Evolutionary conservation across 1,284 basidiomycete species (phyloP).

Genomic region (Thelephora terrestris): DNA sequence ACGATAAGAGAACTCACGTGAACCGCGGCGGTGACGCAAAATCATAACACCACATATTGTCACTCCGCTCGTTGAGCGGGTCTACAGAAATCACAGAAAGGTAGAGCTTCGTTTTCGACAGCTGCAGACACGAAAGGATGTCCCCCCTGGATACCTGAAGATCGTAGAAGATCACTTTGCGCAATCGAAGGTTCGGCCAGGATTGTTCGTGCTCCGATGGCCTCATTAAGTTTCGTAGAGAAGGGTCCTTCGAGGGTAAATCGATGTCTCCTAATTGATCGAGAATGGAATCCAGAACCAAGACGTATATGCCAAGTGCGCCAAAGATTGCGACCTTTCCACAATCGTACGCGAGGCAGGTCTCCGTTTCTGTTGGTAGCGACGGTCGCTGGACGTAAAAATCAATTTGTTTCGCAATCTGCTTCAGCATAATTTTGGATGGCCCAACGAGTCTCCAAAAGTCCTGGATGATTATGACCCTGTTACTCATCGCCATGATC

Average conservation of each 20-base stretch:
- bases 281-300: slow-evolving; percentile 22
- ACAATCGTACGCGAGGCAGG: slow-evolving; percentile 45
- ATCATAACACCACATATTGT: too few relatives aligned
- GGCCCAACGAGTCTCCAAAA: slow-evolving; percentile 34
- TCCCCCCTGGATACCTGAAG: slow-evolving; percentile 16
- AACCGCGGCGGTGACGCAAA: too few relatives aligned
- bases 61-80: too few relatives aligned
- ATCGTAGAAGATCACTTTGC: slow-evolving; percentile 16
- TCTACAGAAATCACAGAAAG: slow-evolving; percentile 2
- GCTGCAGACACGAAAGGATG: slow-evolving; percentile 43
- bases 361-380: slow-evolving; percentile 14
- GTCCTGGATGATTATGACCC: slow-evolving; percentile 40
- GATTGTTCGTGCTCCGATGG: slow-evolving; percentile 10
- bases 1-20: too few relatives aligned
- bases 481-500: slow-evolving; percentile 31
- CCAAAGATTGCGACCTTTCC: slow-evolving; percentile 40
- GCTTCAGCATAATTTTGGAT: neutral
- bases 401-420: slow-evolving; percentile 34
- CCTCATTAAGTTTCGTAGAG: slow-evolving; percentile 4
- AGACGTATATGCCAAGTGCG: slow-evolving; percentile 35
- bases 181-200: slow-evolving; percentile 23
- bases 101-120: slow-evolving; percentile 31
- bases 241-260: too few relatives aligned
- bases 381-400: slow-evolving; percentile 20
- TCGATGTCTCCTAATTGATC: neutral